Conservation (phyloP, 2,329 filamentous ascomycete species). For the Nigrospora oryzae region DNA sequence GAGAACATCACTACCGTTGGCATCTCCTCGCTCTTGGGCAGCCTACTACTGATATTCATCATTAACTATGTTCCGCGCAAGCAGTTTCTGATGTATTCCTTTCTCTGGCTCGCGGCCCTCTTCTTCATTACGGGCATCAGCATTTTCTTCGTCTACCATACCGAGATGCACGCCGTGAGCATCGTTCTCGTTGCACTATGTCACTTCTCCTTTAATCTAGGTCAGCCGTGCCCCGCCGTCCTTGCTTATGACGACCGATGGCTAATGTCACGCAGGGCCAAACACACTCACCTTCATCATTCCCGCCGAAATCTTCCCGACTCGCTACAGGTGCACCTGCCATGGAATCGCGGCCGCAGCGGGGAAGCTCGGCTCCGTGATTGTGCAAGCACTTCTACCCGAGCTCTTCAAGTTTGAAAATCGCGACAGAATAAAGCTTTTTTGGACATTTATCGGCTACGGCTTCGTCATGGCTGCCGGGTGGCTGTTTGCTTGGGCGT, state of each 20-base stretch:
- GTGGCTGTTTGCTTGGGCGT: too few species aligned
- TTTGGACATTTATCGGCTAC: too few species aligned
- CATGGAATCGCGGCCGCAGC: constrained; percentile 54
- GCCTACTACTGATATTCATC: constrained; percentile 11
- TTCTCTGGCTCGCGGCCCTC: constrained; percentile 12
- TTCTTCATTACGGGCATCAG: constrained; percentile 15
- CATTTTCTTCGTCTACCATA: constrained; percentile 13
- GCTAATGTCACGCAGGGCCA: constrained; percentile 17
- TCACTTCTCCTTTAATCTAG: constrained; percentile 47
- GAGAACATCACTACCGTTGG: constrained; percentile 13
- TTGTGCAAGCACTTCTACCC: too few species aligned
- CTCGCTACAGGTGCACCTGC: constrained; percentile 52
- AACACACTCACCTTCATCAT: constrained; percentile 58
- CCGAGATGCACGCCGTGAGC: constrained; percentile 20
- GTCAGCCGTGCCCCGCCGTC: constrained; percentile 10
- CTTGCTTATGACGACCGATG: too few species aligned
- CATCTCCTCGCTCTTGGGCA: constrained; percentile 11
- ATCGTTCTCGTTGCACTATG: constrained; percentile 42
- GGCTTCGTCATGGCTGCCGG: too few species aligned
- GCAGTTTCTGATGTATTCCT: constrained; percentile 17
- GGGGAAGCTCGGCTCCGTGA: constrained; percentile 46
- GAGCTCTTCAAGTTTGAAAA: too few species aligned
- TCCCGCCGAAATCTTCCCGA: constrained; percentile 57
- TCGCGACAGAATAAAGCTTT: too few species aligned
- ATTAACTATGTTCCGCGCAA: constrained; percentile 15